Conservation (phyloP, 768 basidiomycete genomes). For the Gloeostereum incarnatum region DNA sequence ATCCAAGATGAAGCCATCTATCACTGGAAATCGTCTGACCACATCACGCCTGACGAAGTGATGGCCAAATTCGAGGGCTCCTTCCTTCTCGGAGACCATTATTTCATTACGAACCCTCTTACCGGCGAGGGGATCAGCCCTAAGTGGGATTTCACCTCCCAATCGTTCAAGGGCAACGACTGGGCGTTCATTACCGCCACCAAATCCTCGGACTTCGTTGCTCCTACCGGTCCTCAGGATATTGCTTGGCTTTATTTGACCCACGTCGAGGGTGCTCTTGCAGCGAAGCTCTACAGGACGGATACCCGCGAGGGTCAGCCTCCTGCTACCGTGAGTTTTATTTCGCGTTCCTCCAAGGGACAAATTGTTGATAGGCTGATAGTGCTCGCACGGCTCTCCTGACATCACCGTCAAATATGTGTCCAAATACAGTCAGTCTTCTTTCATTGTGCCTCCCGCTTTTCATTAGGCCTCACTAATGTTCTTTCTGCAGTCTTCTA, state of each 20-base stretch:
- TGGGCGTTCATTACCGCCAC: conserved; percentile 39
- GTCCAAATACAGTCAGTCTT: conserved; percentile 42
- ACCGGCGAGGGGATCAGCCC: conserved; percentile 33
- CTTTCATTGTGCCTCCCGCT: too few relatives aligned
- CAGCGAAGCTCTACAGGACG: conserved; percentile 39
- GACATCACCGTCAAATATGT: conserved; percentile 40
- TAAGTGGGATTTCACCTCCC: conserved; percentile 47
- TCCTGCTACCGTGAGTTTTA: conserved; percentile 30
- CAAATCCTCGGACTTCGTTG: conserved; percentile 28
- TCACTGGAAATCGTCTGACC: conserved; percentile 14
- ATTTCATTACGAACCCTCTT: conserved; percentile 40
- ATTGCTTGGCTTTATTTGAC: conserved; percentile 49
- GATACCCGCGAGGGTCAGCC: conserved; percentile 46
- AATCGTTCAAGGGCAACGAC: conserved; percentile 25
- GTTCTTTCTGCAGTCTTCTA: too few relatives aligned
- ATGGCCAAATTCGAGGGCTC: conserved; percentile 2
- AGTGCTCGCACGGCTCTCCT: conserved; percentile 31
- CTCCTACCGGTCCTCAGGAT: conserved; percentile 30
- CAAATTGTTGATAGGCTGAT: not conserved
- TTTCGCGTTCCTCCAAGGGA: not conserved
- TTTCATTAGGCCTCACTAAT: too few relatives aligned
- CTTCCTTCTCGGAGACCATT: conserved; percentile 35
- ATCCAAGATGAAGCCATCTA: conserved; percentile 8
- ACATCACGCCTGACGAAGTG: conserved; percentile 2
- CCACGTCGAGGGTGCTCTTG: conserved; percentile 36